Base-by-base conservation (phyloP, 208 protist species). In the Leishmania tropica region DNA sequence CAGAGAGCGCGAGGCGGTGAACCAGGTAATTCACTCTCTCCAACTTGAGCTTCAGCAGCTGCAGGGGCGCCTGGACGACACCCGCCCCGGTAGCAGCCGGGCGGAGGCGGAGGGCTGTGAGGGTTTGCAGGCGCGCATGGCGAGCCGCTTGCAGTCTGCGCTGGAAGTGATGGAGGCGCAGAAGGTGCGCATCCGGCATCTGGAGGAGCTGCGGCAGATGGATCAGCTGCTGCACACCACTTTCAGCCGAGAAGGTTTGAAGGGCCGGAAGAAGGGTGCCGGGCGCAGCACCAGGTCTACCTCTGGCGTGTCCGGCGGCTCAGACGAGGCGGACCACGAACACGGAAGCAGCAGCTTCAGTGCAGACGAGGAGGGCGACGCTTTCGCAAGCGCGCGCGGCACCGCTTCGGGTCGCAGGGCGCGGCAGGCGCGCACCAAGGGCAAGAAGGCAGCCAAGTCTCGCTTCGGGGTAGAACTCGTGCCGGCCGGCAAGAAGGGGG, bases 161-260 rank as follows among this genome's bases (percentile, higher is more conserved):
- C 28, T 92, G 76, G 85, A 93, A 53, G 78, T 85, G 1, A 78
- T 96, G 37, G 56, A 88, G 54, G 51, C 85, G 45, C 86, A 94
- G 83, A 82, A 87, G 75, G 24, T 80, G 54, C 91, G 84, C 51
- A 89, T 96, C 68, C 78, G 68, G 28, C 78, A 90, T 28, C 86
- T 96, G 24, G 90, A 96, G 84, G 90, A 93, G 87, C 65, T 90
- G 51, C 71, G 86, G 13, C 75, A 85, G 48, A 85, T 86, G 72
- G 84, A 91, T 74, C 83, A 88, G 79, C 78, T 79, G 62, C 56
- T 82, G 76, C 60, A 86, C 42, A 76, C 68, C 73, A 78, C 75
- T 8, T 42, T 78, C 7, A 65, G 54, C 35, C 7, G 48, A 15
- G 73, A 76, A 53, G 67, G 58, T 21, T 28, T 56, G 45, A 68